A percentile compares a stretch with the other conserved stretches of the same genome.
These are phyloP conservation scores for Suillus cothurnatus DNA, from an alignment of 768 basidiomycete genomes.

Conservation along the genomic window DNA sequence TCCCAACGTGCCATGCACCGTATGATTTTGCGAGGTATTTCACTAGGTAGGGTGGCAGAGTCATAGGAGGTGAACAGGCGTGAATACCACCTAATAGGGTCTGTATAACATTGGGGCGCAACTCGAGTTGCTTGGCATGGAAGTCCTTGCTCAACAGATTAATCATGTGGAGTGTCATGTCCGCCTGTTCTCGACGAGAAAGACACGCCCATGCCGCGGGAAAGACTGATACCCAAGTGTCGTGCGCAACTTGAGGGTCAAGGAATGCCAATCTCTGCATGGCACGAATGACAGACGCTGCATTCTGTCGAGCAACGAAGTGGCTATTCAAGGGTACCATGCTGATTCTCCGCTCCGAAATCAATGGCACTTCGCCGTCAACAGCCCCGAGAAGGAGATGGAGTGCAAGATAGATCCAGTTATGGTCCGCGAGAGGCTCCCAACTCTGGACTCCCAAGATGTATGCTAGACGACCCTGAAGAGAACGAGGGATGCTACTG, in stretches of 20 bases:
- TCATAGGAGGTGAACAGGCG: constrained; percentile 85
- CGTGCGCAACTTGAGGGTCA: constrained; percentile 75
- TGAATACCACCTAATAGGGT: constrained; percentile 85
- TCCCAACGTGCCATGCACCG: constrained; percentile 90
- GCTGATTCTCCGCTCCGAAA: constrained; percentile 42
- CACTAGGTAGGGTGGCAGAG: constrained; percentile 90
- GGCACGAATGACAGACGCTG: constrained; percentile 63
- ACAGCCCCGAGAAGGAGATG: constrained; percentile 86
- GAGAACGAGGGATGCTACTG: constrained; percentile 80
- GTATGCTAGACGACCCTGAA: constrained; percentile 83
- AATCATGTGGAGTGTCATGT: constrained; percentile 88
- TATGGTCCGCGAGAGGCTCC: constrained; percentile 89
- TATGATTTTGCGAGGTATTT: constrained; percentile 97
- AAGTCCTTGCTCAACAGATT: constrained; percentile 91
- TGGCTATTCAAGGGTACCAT: constrained; percentile 35
- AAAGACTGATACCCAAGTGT: constrained; percentile 88
- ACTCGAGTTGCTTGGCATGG: constrained; percentile 84
- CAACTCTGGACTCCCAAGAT: constrained; percentile 93
- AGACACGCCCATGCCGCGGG: constrained; percentile 85
- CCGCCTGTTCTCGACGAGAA: constrained; percentile 82
- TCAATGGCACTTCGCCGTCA: constrained; percentile 45
- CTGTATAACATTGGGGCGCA: constrained; percentile 91
- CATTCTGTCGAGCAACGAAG: constrained; percentile 48
- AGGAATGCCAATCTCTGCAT: constrained; percentile 83
- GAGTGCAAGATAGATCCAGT: constrained; percentile 92